phyloP scores from a whole-genome alignment of 2,329 filamentous ascomycete genomes.

The Verticillium zaregamsianum region DNA sequence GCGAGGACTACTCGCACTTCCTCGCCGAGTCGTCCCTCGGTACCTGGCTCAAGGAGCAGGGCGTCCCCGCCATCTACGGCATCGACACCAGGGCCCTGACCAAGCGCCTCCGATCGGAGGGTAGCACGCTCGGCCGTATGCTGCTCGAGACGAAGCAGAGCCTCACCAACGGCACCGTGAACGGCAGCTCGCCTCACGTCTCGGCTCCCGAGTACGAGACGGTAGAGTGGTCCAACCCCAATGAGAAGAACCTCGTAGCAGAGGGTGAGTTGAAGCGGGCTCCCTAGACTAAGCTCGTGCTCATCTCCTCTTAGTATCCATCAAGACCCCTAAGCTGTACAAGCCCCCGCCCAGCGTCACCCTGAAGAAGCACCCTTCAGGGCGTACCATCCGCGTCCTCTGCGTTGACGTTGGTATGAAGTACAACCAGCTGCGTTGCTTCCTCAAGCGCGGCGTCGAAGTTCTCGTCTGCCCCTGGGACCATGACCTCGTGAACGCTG shows the following conservation, averaged over 20 bases:
- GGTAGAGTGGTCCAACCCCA: conserved; percentile 87
- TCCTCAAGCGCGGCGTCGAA: conserved; percentile 86
- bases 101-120: conserved; percentile 88
- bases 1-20: conserved; percentile 94
- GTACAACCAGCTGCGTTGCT: conserved; percentile 94
- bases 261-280: conserved; percentile 66
- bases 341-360: conserved; percentile 66
- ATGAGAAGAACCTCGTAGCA: conserved; percentile 85
- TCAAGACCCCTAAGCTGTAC: conserved; percentile 81
- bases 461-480: conserved; percentile 95
- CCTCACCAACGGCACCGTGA: conserved; percentile 38
- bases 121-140: conserved; percentile 93
- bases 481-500: conserved; percentile 77
- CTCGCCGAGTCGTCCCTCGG: conserved; percentile 87
- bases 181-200: conserved; percentile 19
- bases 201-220: conserved; percentile 59
- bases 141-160: conserved; percentile 60
- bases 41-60: conserved; percentile 94
- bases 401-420: conserved; percentile 98
- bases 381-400: conserved; percentile 79
- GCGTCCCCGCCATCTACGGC: conserved; percentile 88
- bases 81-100: conserved; percentile 92
- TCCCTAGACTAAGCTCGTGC: conserved; percentile 21
- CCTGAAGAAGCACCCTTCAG: conserved; percentile 76
- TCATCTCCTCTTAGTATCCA: conserved; percentile 67